Evolutionary conservation across 2,329 filamentous ascomycete genomes (phyloP), one percentile per base, ranked within the genome.

Genomic region (Daldinia eschscholtzii): DNA sequence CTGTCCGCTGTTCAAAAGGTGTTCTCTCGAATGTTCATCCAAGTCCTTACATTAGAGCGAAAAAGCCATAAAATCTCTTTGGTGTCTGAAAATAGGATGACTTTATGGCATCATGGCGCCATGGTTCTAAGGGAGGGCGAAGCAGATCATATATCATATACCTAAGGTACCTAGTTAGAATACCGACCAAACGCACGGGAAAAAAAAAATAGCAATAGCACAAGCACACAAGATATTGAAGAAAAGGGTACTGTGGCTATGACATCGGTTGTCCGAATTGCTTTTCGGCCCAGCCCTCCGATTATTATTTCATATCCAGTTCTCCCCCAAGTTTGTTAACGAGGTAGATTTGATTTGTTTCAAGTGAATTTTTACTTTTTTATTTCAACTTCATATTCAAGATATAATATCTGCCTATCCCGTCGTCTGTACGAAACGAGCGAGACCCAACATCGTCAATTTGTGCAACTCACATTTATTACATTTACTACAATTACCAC

Each of bases 181-280:
- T 30, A 57, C 59, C 64, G 58, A 55, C 55, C 55, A 61, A 61
- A 61, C 28, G 26, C 56, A 63, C 26, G 44, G 35, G 57, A 42
- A 64, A 48, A 42, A 64, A 61, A 71, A 71, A 67, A 39, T 64
- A 66, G 60, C 35, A 42, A 23, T 23, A 23, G 20, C 20, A 23
- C 20, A 23, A 23, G 20, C 20, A 41, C 20, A 41, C 23, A 39
- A 64, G 61, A 26, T 53, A 39, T 33, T 30, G 46, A 64, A 60
- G 9, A 58, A 26, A 37, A 5, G 33, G 33, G 35, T 55, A 53
- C 61, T 50, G 68, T 71, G 68, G 68, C 68, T 71, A 71, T 71
- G 63, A 18, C 23, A 41, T 39, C 44, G 50, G 59, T 18, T 62
- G 26, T 52, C 46, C 46, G 46, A 46, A 30, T 52, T 41, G 30